A percentile compares a stretch with the other conserved stretches of the same genome.
Evolutionary conservation across 2,329 filamentous ascomycete genomes (phyloP).

Genomic region (Fusarium continuum): DNA sequence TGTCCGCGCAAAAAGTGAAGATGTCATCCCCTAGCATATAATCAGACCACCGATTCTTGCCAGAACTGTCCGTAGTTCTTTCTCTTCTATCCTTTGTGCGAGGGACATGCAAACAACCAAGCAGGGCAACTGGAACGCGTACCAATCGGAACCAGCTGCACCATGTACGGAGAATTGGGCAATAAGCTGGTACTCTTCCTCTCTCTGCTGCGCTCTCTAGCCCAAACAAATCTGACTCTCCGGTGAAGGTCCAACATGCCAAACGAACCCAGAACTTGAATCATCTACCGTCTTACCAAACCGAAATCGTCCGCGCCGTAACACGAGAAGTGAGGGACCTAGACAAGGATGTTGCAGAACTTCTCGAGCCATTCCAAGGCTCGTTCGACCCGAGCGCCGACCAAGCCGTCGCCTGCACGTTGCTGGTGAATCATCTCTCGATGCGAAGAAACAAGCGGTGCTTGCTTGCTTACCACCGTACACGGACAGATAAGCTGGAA

Average conservation of each 20-base stretch:
- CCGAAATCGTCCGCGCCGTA: slow-evolving; percentile 86
- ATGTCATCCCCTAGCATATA: slow-evolving; percentile 15
- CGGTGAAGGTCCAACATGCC: slow-evolving; percentile 83
- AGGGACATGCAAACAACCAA: neutral
- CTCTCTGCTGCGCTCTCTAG: neutral
- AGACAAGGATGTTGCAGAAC: slow-evolving; percentile 81
- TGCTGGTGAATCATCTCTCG: slow-evolving; percentile 92
- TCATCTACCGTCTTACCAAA: slow-evolving; percentile 90
- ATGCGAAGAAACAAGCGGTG: slow-evolving; percentile 98
- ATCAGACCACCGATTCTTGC: neutral
- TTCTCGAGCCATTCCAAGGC: slow-evolving; percentile 84
- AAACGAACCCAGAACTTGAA: slow-evolving; percentile 90
- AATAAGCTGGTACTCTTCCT: slow-evolving; percentile 75
- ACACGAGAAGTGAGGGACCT: slow-evolving; percentile 93
- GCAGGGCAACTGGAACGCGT: neutral
- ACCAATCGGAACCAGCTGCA: slow-evolving; percentile 10
- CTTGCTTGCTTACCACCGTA: slow-evolving; percentile 91
- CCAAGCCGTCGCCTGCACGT: slow-evolving; percentile 83
- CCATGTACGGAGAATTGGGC: slow-evolving; percentile 88
- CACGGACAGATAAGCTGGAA: slow-evolving; percentile 89
- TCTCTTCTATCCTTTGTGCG: neutral
- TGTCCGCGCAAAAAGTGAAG: slow-evolving; percentile 2
- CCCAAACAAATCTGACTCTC: slow-evolving; percentile 11
- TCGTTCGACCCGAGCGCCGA: slow-evolving; percentile 86
- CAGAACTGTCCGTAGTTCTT: neutral